Evolutionary conservation across 2,329 filamentous ascomycete genomes (phyloP), one percentile per base, ranked within the genome.

Genomic region (Arthrobotrys megalospora): DNA sequence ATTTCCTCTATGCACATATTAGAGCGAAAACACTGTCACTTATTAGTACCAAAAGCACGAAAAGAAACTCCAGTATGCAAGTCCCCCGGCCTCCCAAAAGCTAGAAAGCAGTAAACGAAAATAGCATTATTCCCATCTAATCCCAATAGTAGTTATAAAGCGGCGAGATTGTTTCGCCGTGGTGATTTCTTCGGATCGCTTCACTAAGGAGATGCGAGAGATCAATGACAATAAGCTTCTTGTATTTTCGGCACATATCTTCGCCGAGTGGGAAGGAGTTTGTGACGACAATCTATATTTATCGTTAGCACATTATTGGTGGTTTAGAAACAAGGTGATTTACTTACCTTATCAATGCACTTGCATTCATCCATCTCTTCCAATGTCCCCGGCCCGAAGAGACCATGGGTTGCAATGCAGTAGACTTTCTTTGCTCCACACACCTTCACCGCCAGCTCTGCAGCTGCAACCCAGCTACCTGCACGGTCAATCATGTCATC

Each of bases 401-500:
- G 89, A 47, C 94, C 96, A 83, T 99, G 96, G 0, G 96, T 98
- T 6, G 95, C 96, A 86, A 99, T 97, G 87, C 94, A 97, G 85
- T 97, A 98, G 41, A 99, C 96, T 85, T 92, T 96, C 82, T 93
- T 97, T 0, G 96, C 96, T 52, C 90, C 89, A 80, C 96, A 96
- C 80, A 92, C 90, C 87, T 98, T 98, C 66, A 97, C 93, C 1
- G 97, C 95, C 0, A 94, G 97, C 86, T 99, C 96, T 11, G 96
- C 96, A 6, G 96, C 96, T 5, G 95, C 95, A 81, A 99, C 96
- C 96, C 96, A 99, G 6, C 93, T 97, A 12, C 92, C 93, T 8
- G 94, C 91, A 86, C 97, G 97, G 86, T 99, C 96, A 83, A 99
- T 97, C 92, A 99, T 98, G 84, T 99, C 96, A 84, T 99, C 96